These are phyloP conservation scores for Astragalus membranaceus DNA, from an alignment of 306 rosid genomes.

Conservation along the genomic window DNA sequence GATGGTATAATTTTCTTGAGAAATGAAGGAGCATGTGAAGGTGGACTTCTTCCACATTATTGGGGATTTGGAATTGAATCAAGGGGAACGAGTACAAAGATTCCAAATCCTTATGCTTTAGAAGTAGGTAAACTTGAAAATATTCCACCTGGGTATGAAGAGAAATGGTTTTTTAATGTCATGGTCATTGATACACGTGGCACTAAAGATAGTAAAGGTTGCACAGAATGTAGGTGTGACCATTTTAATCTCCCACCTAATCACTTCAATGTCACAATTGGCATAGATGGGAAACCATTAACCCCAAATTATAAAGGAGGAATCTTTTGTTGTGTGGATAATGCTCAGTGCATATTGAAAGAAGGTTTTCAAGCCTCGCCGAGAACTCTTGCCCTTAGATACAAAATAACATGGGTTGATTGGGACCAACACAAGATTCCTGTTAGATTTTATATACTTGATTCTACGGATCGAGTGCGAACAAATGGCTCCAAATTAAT, in stretches of 20 bases:
- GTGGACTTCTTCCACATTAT: background rate
- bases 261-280: background rate
- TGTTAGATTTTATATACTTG: background rate
- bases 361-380: background rate
- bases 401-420: background rate
- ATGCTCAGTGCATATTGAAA: background rate
- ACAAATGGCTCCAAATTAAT: background rate
- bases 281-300: background rate
- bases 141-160: conserved; percentile 20
- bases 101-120: background rate
- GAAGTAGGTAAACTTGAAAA: conserved; percentile 10
- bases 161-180: background rate
- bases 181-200: conserved; percentile 15
- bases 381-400: background rate
- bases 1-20: background rate
- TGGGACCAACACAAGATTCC: background rate
- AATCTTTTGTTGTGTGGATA: background rate
- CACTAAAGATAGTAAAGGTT: background rate
- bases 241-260: background rate
- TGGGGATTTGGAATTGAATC: background rate
- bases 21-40: background rate
- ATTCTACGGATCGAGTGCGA: background rate
- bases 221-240: background rate
- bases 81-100: background rate
- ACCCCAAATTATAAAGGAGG: conserved; percentile 8